phyloP scores from a whole-genome alignment of 2,329 filamentous ascomycete genomes.

The Didymella exigua region DNA sequence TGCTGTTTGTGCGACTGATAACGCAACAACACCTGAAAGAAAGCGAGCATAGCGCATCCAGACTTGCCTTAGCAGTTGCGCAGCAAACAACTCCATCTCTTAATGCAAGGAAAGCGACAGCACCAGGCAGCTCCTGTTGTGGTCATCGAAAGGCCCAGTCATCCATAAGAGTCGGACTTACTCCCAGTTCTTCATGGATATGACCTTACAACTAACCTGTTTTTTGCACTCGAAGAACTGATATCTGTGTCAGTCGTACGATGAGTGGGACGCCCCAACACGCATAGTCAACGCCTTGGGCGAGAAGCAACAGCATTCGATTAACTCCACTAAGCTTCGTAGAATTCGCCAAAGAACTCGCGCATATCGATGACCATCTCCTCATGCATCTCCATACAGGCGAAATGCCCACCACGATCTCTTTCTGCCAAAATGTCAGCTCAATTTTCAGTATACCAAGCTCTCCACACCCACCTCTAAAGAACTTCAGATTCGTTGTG shows the following conservation, averaged over 20 bases:
- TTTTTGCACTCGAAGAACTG: too few species aligned
- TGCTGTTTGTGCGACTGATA: constrained; percentile 6
- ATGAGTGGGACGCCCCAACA: background rate
- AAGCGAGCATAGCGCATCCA: background rate
- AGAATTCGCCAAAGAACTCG: constrained; percentile 27
- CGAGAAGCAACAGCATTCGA: background rate
- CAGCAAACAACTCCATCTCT: too few species aligned
- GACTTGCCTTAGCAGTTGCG: background rate
- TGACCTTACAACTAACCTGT: too few species aligned
- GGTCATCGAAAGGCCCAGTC: too few species aligned
- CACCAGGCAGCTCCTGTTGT: too few species aligned
- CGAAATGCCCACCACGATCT: constrained; percentile 34
- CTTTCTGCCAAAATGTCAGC: constrained; percentile 21
- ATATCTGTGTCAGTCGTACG: too few species aligned
- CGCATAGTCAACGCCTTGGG: too few species aligned
- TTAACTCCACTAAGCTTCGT: constrained; percentile 8
- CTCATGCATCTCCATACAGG: constrained; percentile 34
- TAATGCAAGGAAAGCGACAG: too few species aligned
- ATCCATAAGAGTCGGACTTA: background rate
- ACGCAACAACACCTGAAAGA: constrained; percentile 4
- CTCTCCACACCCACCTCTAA: constrained; percentile 26
- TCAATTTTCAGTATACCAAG: background rate
- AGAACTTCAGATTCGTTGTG: constrained; percentile 48
- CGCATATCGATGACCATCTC: constrained; percentile 33
- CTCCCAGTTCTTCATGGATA: background rate